Base-by-base conservation (phyloP, 106 monocot genomes). In the Apostasia shenzhenica region DNA sequence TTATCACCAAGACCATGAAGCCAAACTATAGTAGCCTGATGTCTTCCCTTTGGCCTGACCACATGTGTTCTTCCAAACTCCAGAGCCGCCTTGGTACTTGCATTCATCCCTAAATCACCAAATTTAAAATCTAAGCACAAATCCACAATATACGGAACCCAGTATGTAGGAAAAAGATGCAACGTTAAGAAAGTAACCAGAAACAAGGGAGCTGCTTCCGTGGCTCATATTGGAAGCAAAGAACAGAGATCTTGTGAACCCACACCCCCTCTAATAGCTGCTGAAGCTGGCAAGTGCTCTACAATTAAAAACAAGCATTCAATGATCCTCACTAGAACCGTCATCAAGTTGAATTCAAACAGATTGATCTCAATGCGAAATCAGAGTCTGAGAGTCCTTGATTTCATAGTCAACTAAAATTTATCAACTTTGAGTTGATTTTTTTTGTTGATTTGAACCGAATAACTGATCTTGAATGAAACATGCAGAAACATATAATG, bases 61-160 rank as follows among this genome's bases (percentile, higher is more conserved):
- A 95, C 91, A 84, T 91, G 88, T 53, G 95, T 95, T 67, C 95
- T 88, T 40, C 95, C 95, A 78, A 77, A 95, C 60, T 95, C 88
- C 65, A 88, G 59, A 14, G 72, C 37, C 73, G 70, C 54, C 66
- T 67, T 81, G 11, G 77, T 13, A 65, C 91, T 91, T 91, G 71
- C 68, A 81, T 79, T 55, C 38, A 58, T 8, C 41, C 59, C 61
- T 5, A 49, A 66, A 45, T 12, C 6, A 63, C 38, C 52, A 3
- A 52, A 39, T 14, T 4, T 50, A 54, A 3, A 51, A 63, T 48
- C 14, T 78, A 11, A 1, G 66, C 3, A 49, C 42, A 72, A 44
- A 62, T 59, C 50, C 55, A 59, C 69, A 45, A 48, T 44, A 59
- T 48, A 45, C 38, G 55, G 40, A 57, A 62, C 46, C 5, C 54